A percentile compares a stretch with the other conserved stretches of the same genome.
phyloP scores from a whole-genome alignment of 1,284 basidiomycete species.

The Volvariella volvacea region DNA sequence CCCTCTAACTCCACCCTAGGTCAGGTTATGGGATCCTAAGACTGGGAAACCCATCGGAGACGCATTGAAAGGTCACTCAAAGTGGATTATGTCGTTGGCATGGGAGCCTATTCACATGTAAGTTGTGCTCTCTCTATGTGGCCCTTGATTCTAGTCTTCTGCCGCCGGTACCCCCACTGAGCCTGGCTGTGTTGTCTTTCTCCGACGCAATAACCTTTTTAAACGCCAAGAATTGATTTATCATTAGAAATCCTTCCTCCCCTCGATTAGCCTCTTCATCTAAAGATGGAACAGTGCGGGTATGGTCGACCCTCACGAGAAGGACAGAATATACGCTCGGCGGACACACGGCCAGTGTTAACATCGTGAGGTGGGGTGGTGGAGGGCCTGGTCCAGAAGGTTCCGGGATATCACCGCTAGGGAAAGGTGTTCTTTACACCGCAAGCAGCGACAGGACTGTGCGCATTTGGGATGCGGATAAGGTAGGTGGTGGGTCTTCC shows the following conservation, averaged over 20 bases:
- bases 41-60: slow-evolving; percentile 82
- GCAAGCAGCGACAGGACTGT: slow-evolving; percentile 93
- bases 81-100: slow-evolving; percentile 95
- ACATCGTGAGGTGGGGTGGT: slow-evolving; percentile 95
- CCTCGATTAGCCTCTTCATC: slow-evolving; percentile 94
- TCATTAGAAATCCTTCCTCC: slow-evolving; percentile 55
- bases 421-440: slow-evolving; percentile 83
- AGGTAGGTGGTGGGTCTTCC: slow-evolving; percentile 34
- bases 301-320: slow-evolving; percentile 81
- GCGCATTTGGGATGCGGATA: slow-evolving; percentile 87
- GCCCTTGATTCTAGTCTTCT: not conserved
- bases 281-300: slow-evolving; percentile 92
- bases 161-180: not conserved
- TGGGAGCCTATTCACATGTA: slow-evolving; percentile 96
- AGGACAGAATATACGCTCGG: slow-evolving; percentile 83
- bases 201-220: slow-evolving; percentile 2
- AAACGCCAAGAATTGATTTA: slow-evolving; percentile 1
- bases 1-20: slow-evolving; percentile 26
- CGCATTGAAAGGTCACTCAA: slow-evolving; percentile 86
- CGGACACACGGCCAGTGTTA: slow-evolving; percentile 92
- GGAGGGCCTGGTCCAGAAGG: slow-evolving; percentile 34
- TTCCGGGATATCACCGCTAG: not conserved
- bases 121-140: slow-evolving; percentile 1
- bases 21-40: slow-evolving; percentile 87
- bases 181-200: slow-evolving; percentile 4